Evolutionary conservation across 2,329 filamentous ascomycete species (phyloP).

Genomic region (Podosphaera xanthii): DNA sequence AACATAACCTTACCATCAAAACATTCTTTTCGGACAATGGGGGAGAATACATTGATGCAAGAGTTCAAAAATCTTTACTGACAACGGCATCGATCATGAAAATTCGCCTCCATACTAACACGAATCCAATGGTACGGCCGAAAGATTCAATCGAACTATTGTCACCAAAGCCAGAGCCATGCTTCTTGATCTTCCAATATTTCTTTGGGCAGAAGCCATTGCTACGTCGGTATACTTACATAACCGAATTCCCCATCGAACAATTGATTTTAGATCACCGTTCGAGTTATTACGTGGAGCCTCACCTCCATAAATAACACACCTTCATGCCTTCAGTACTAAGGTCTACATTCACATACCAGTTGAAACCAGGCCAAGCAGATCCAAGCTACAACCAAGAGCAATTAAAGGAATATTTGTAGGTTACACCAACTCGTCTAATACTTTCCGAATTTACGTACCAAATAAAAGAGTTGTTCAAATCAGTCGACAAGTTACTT

Average conservation of each 20-base stretch:
- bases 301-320: not conserved
- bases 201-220: not conserved
- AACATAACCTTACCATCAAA: not conserved
- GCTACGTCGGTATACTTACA: not conserved
- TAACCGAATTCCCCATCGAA: not conserved
- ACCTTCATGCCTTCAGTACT: not conserved
- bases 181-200: not conserved
- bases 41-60: not conserved
- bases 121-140: not conserved
- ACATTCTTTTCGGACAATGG: not conserved
- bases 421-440: no score
- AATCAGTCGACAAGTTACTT: no score
- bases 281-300: not conserved
- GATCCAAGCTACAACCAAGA: not conserved
- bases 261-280: not conserved
- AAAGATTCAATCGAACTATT: not conserved
- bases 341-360: not conserved
- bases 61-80: not conserved
- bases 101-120: not conserved
- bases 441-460: no score
- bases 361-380: not conserved
- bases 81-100: not conserved
- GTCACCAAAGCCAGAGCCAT: not conserved
- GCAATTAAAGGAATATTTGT: no score
- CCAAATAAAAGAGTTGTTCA: no score